Conservation (phyloP, 805 yeast species). For the Kodamaea jinghongensis region DNA sequence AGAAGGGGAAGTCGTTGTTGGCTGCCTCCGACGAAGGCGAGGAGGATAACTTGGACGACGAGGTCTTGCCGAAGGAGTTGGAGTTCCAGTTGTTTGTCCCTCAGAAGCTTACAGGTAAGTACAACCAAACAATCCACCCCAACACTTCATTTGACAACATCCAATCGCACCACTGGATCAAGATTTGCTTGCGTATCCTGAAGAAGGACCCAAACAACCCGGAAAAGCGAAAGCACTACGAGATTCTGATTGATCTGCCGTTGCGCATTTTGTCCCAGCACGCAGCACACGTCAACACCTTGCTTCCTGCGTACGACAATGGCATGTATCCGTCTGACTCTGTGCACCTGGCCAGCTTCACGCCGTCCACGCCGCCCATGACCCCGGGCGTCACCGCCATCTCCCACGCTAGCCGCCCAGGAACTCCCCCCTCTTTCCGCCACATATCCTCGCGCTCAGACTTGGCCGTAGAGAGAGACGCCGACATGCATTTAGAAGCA, state of each 20-base stretch:
- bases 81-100: slow-evolving; percentile 90
- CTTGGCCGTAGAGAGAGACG: slow-evolving; percentile 36
- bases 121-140: slow-evolving; percentile 60
- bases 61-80: slow-evolving; percentile 70
- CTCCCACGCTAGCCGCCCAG: slow-evolving; percentile 20
- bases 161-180: slow-evolving; percentile 94
- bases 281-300: slow-evolving; percentile 78
- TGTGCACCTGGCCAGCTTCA: slow-evolving; percentile 18
- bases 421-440: slow-evolving; percentile 17
- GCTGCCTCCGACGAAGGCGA: slow-evolving; percentile 32
- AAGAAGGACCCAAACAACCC: slow-evolving; percentile 52
- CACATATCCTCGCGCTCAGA: slow-evolving; percentile 27
- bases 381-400: slow-evolving; percentile 55
- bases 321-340: neutral
- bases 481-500: slow-evolving; percentile 40
- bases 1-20: slow-evolving; percentile 46
- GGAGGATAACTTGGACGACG: slow-evolving; percentile 37
- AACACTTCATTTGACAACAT: slow-evolving; percentile 79
- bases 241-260: slow-evolving; percentile 93
- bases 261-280: slow-evolving; percentile 73
- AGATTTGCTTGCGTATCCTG: slow-evolving; percentile 79
- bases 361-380: slow-evolving; percentile 43
- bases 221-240: slow-evolving; percentile 82
- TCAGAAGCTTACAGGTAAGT: slow-evolving; percentile 53
- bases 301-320: slow-evolving; percentile 67